These are phyloP conservation scores for Chrysanthemum lavandulifolium DNA, from an alignment of 129 eudicot species.

Conservation along the genomic window DNA sequence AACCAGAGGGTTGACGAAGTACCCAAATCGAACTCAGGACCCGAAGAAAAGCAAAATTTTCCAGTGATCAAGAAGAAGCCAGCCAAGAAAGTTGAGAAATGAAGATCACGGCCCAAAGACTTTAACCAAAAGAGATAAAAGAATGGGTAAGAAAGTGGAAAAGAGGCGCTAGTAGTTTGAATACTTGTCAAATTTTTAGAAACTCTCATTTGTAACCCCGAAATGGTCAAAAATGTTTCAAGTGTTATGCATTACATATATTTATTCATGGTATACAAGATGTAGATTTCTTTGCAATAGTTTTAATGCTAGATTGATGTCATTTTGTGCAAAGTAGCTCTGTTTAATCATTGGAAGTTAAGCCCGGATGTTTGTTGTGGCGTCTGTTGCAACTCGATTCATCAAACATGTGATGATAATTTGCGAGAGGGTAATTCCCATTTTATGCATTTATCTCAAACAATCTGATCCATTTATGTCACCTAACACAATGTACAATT, in stretches of 20 bases:
- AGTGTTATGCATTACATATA: constrained; percentile 5
- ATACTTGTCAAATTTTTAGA: neutral
- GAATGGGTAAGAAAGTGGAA: constrained; percentile 53
- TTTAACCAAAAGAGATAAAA: constrained; percentile 69
- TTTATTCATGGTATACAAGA: constrained; percentile 7
- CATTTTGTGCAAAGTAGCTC: constrained; percentile 16
- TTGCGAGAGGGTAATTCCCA: constrained; percentile 1
- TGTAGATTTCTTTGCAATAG: neutral
- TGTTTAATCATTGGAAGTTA: neutral
- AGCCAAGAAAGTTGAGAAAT: constrained; percentile 53
- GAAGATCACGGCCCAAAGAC: constrained; percentile 64
- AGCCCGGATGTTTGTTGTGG: constrained; percentile 20
- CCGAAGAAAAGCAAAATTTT: constrained; percentile 35
- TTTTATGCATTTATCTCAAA: neutral
- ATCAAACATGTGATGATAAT: constrained; percentile 16
- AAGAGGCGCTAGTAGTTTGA: constrained; percentile 25
- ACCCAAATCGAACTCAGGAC: constrained; percentile 33
- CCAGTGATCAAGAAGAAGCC: constrained; percentile 59
- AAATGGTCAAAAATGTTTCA: neutral
- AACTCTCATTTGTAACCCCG: neutral
- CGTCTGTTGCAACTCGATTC: constrained; percentile 4
- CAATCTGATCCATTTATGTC: neutral
- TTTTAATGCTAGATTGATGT: constrained; percentile 7
- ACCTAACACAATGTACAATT: constrained; percentile 14
- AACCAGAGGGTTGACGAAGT: constrained; percentile 24